Conservation (phyloP, 2,329 filamentous ascomycete species). For the Pyricularia sp. region DNA sequence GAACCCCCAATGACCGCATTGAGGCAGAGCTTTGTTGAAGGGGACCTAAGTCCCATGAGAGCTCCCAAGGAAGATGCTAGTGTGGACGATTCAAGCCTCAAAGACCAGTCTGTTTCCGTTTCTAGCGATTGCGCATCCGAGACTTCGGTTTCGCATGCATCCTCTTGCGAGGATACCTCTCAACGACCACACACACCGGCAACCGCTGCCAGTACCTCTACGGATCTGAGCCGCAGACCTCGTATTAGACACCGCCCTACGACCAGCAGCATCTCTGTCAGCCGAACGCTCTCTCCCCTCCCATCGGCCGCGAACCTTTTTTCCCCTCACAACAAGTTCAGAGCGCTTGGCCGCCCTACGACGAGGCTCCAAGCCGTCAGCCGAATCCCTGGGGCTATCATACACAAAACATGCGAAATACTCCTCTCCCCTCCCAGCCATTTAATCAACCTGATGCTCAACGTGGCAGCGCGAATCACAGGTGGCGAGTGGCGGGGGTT, state of each 20-base stretch:
- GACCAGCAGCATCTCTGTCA: constrained; percentile 35
- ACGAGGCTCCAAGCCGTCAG: constrained; percentile 34
- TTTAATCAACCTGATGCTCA: constrained; percentile 69
- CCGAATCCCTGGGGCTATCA: constrained; percentile 52
- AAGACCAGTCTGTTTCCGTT: not conserved
- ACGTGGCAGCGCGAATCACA: constrained; percentile 69
- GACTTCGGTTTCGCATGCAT: not conserved
- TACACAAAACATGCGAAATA: constrained; percentile 69
- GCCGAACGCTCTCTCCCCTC: constrained; percentile 55
- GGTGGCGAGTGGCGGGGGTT: constrained; percentile 53
- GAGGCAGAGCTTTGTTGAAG: not conserved
- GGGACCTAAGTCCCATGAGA: not conserved
- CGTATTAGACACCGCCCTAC: constrained; percentile 45
- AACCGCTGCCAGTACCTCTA: constrained; percentile 14
- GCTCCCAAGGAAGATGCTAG: not conserved
- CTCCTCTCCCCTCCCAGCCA: constrained; percentile 74
- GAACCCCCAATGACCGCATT: not conserved
- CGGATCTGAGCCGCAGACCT: constrained; percentile 20
- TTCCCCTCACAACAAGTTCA: constrained; percentile 22
- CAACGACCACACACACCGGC: constrained; percentile 8
- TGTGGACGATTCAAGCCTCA: not conserved
- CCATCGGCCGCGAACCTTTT: constrained; percentile 60
- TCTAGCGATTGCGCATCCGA: constrained; percentile 1
- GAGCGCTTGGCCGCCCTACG: constrained; percentile 16
- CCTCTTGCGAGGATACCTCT: not conserved